Evolutionary conservation across 2,329 filamentous ascomycete genomes (phyloP).

Genomic region (Trichoderma gracile): DNA sequence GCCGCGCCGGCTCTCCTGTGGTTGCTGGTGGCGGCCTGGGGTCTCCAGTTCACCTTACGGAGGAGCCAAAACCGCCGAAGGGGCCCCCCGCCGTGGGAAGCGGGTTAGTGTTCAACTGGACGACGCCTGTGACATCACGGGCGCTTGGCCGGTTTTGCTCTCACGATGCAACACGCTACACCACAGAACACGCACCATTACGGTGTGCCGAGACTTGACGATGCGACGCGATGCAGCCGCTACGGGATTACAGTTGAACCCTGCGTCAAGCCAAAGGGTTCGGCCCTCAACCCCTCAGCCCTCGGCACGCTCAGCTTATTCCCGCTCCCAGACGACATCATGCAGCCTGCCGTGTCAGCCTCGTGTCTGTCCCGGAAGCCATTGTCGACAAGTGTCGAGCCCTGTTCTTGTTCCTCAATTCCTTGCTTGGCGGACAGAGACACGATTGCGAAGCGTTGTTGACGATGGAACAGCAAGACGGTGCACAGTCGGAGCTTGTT

Average conservation of each 20-base stretch:
- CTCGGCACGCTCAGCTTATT: neutral
- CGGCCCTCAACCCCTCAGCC: neutral
- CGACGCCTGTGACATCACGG: conserved; percentile 20
- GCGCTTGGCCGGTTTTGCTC: conserved; percentile 1
- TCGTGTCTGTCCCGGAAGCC: neutral
- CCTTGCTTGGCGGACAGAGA: neutral
- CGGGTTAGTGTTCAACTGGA: neutral
- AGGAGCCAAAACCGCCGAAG: neutral
- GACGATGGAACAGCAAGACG: neutral
- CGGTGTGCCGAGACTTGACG: neutral
- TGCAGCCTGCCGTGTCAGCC: conserved; percentile 5
- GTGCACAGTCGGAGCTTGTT: neutral
- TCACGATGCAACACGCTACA: conserved; percentile 5
- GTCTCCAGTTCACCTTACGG: too few relatives aligned
- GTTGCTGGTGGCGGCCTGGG: neutral
- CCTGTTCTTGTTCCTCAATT: neutral
- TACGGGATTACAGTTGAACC: neutral
- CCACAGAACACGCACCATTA: neutral
- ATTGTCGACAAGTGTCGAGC: too few relatives aligned
- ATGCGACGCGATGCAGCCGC: conserved; percentile 11
- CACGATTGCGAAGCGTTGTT: neutral
- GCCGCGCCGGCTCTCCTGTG: neutral
- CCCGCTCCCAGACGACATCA: conserved; percentile 10
- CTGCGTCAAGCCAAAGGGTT: conserved; percentile 9
- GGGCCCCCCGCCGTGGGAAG: conserved; percentile 5